Evolutionary conservation across 1,284 basidiomycete species (phyloP).

Genomic region (Ganoderma sinense): DNA sequence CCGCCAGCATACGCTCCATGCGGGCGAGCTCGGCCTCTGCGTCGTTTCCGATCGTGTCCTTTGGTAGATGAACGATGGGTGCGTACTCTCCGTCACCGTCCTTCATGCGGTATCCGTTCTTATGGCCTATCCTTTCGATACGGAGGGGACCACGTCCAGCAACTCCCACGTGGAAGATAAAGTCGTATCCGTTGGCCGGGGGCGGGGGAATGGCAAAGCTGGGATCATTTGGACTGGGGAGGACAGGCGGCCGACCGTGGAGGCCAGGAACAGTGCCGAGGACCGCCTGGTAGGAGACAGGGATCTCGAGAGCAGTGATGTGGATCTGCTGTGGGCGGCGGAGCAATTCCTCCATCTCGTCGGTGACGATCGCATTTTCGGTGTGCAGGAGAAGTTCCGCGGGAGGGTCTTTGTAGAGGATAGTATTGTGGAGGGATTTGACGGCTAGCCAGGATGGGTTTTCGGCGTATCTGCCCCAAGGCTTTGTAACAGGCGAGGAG

Average conservation of each 20-base stretch:
- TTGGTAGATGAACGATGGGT: slow-evolving; percentile 50
- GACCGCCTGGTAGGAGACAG: slow-evolving; percentile 70
- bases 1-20: slow-evolving; percentile 40
- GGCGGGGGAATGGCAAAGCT: slow-evolving; percentile 46
- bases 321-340: slow-evolving; percentile 52
- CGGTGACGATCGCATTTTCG: slow-evolving; percentile 34
- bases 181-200: slow-evolving; percentile 71
- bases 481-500: slow-evolving; percentile 44
- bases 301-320: slow-evolving; percentile 67
- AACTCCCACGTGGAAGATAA: slow-evolving; percentile 77
- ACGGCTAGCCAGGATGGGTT: slow-evolving; percentile 75
- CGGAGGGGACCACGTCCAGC: slow-evolving; percentile 70
- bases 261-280: slow-evolving; percentile 63
- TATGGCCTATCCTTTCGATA: slow-evolving; percentile 74
- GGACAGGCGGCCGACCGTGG: slow-evolving; percentile 65
- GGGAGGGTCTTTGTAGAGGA: slow-evolving; percentile 52
- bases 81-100: slow-evolving; percentile 68
- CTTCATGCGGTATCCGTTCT: slow-evolving; percentile 75
- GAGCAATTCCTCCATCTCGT: slow-evolving; percentile 35
- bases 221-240: slow-evolving; percentile 50
- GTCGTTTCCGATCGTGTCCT: slow-evolving; percentile 32
- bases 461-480: slow-evolving; percentile 58
- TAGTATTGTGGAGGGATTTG: slow-evolving; percentile 58
- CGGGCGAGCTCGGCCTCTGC: slow-evolving; percentile 43
- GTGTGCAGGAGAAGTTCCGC: slow-evolving; percentile 37